Percentiles rank a stretch among this genome's conserved stretches.
Conservation (phyloP, 2,329 filamentous ascomycete genomes). For the Phaeophleospora eucalypticola region DNA sequence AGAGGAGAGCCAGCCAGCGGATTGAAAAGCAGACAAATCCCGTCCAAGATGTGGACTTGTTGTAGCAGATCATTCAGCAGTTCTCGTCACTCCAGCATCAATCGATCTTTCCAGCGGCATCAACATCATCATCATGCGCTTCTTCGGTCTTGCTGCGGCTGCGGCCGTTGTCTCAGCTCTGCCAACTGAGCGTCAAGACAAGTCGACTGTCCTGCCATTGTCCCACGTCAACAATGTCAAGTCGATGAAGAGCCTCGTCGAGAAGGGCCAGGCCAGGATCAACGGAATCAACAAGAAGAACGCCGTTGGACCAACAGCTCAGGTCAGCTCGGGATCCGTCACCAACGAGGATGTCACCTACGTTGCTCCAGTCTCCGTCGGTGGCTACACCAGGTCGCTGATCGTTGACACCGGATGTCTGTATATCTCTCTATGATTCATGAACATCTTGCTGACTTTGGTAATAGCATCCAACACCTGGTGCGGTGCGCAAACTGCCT, state of each 20-base stretch:
- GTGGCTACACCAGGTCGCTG: constrained; percentile 15
- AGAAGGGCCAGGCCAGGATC: constrained; percentile 11
- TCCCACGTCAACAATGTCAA: constrained; percentile 11
- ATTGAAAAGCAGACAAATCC: background rate
- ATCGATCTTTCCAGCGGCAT: background rate
- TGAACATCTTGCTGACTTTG: constrained; percentile 4
- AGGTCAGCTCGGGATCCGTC: constrained; percentile 15
- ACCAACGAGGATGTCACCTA: constrained; percentile 20
- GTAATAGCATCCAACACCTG: constrained; percentile 18
- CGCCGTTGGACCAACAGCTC: constrained; percentile 1
- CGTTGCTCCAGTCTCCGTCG: constrained; percentile 16
- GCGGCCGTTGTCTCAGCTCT: constrained; percentile 12
- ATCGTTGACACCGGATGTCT: constrained; percentile 21
- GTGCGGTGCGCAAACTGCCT: constrained; percentile 19
- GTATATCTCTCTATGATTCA: background rate
- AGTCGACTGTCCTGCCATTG: constrained; percentile 8
- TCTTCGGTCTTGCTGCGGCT: constrained; percentile 13
- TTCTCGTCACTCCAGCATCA: background rate
- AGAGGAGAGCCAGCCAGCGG: background rate
- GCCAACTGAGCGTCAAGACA: constrained; percentile 8
- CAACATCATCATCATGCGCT: constrained; percentile 11
- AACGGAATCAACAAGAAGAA: constrained; percentile 11
- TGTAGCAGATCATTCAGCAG: background rate
- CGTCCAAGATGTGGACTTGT: background rate
- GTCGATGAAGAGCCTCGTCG: constrained; percentile 15